These are phyloP conservation scores for Parachlorella kessleri DNA, from an alignment of 139 green algal species.

Conservation along the genomic window DNA sequence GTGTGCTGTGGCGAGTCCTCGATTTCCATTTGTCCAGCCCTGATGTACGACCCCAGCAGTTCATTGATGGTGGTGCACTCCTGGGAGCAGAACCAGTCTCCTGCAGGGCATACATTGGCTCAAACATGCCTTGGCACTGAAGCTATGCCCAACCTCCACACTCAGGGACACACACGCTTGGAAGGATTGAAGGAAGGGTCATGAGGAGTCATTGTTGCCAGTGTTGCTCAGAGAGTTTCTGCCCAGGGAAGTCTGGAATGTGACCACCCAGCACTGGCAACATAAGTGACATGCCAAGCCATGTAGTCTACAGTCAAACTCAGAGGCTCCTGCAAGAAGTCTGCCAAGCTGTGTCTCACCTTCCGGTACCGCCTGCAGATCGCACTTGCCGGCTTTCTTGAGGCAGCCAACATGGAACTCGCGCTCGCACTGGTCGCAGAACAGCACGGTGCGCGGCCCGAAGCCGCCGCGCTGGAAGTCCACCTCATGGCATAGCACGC, in stretches of 20 bases:
- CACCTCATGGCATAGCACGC: constrained; percentile 77
- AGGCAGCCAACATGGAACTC: constrained; percentile 94
- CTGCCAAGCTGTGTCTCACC: constrained; percentile 28
- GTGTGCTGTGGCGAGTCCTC: constrained; percentile 23
- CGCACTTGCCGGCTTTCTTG: constrained; percentile 35
- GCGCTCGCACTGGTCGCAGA: constrained; percentile 95
- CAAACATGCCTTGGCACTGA: too few relatives aligned
- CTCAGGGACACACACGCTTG: too few relatives aligned
- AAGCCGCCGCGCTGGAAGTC: constrained; percentile 81
- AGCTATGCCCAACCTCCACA: too few relatives aligned
- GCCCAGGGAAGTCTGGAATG: too few relatives aligned
- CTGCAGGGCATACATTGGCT: too few relatives aligned
- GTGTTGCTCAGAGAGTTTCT: too few relatives aligned
- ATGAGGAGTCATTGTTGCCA: too few relatives aligned
- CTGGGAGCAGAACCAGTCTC: constrained; percentile 88
- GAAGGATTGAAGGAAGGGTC: too few relatives aligned
- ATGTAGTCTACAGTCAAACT: background rate
- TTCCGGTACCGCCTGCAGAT: constrained; percentile 62
- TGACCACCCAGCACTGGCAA: too few relatives aligned
- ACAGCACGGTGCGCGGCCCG: constrained; percentile 85
- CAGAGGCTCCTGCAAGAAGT: constrained; percentile 10
- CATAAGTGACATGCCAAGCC: constrained; percentile 11
- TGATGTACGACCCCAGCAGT: constrained; percentile 47
- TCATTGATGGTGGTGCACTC: constrained; percentile 63
- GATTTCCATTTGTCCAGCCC: constrained; percentile 38